Evolutionary conservation across 495 filamentous ascomycete species (phyloP).

Genomic region (Talaromyces proteolyticus): DNA sequence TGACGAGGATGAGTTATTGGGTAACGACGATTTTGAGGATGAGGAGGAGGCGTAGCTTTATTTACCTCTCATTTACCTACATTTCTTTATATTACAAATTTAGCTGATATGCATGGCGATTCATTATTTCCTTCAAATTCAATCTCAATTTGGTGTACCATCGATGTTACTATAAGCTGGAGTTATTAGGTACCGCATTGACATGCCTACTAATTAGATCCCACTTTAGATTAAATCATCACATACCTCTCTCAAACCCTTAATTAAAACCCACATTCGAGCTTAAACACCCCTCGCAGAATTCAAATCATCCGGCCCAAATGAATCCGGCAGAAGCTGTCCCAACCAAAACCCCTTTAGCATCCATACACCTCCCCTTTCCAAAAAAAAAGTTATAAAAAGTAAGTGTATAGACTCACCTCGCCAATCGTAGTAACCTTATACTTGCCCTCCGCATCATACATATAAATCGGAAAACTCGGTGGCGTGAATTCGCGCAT

Average conservation of each 20-base stretch:
- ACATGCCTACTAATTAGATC: no score
- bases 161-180: no score
- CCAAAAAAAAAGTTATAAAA: not conserved
- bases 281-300: not conserved
- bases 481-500: conserved; percentile 73
- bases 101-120: no score
- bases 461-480: conserved; percentile 81
- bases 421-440: conserved; percentile 68
- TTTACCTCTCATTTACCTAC: no score
- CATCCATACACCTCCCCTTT: conserved; percentile 2
- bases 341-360: conserved; percentile 16
- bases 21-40: conserved; percentile 76
- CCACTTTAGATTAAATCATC: no score
- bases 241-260: no score
- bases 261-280: not conserved
- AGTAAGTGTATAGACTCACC: conserved; percentile 35
- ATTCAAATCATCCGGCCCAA: conserved; percentile 56
- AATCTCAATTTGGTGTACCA: no score
- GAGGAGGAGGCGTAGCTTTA: conserved; percentile 95
- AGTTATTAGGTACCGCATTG: no score
- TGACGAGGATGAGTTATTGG: conserved; percentile 89
- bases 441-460: conserved; percentile 65
- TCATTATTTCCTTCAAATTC: no score
- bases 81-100: no score
- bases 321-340: conserved; percentile 68